A percentile compares a stretch with the other conserved stretches of the same genome.
phyloP scores from a whole-genome alignment of 2,329 filamentous ascomycete genomes.

The Mycogone perniciosa region DNA sequence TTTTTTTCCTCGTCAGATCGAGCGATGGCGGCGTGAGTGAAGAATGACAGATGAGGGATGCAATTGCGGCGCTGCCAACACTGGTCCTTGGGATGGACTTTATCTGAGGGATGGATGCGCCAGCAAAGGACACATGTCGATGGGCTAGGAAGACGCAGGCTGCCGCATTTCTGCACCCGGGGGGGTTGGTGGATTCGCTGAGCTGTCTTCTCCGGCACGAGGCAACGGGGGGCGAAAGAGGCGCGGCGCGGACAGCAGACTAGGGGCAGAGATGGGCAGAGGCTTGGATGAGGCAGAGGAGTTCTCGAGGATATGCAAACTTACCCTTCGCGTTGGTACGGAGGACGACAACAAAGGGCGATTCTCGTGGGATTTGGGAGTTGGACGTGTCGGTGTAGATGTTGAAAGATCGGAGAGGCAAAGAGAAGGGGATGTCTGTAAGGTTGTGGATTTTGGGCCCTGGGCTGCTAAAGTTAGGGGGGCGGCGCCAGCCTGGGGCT shows the following conservation, averaged over 20 bases:
- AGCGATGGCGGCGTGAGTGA: constrained; percentile 10
- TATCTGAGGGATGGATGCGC: constrained; percentile 10
- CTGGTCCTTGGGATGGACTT: constrained; percentile 7
- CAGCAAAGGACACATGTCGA: constrained; percentile 1
- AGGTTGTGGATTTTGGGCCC: constrained; percentile 6
- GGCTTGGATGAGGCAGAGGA: not conserved
- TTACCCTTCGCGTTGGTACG: too few relatives aligned
- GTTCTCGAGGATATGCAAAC: too few relatives aligned
- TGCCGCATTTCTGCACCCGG: constrained; percentile 12
- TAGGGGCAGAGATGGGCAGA: not conserved
- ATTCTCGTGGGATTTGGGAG: constrained; percentile 6
- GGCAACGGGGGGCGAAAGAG: constrained; percentile 1
- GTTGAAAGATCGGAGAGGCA: constrained; percentile 10
- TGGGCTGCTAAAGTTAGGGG: constrained; percentile 3
- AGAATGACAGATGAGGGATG: constrained; percentile 7
- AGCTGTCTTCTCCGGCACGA: constrained; percentile 11
- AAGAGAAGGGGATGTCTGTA: constrained; percentile 4
- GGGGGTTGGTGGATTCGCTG: constrained; percentile 5
- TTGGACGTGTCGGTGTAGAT: constrained; percentile 12
- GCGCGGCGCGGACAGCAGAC: not conserved
- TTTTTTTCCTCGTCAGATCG: constrained; percentile 13
- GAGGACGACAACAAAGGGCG: not conserved
- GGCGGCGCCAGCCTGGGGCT: constrained; percentile 3
- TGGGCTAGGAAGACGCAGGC: constrained; percentile 6
- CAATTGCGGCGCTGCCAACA: constrained; percentile 2